A percentile compares a stretch with the other conserved stretches of the same genome.
Conservation (phyloP, 768 basidiomycete species). For the Suillus weaverae region DNA sequence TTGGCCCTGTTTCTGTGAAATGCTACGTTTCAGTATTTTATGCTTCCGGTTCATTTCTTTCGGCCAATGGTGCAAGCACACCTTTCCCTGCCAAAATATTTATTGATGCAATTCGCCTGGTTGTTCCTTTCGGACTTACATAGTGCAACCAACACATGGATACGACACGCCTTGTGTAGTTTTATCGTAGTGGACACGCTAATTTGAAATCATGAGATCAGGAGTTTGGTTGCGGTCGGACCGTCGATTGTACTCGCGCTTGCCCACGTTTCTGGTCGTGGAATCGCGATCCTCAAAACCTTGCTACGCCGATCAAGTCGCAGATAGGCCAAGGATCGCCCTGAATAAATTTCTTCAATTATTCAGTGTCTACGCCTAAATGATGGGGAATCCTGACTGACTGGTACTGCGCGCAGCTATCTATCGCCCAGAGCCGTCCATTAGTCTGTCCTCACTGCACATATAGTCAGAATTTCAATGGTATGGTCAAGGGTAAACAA, state of each 20-base stretch:
- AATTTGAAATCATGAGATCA: conserved; percentile 16
- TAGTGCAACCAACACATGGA: conserved; percentile 15
- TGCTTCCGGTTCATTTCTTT: conserved; percentile 3
- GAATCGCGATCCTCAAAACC: neutral
- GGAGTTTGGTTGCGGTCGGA: neutral
- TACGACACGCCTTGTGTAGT: conserved; percentile 24
- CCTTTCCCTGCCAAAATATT: conserved; percentile 11
- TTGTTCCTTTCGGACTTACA: conserved; percentile 10
- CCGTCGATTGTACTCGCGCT: neutral
- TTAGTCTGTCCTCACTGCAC: neutral
- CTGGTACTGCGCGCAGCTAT: neutral
- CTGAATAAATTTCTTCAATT: neutral
- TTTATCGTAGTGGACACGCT: conserved; percentile 22
- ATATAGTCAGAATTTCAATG: too few species aligned
- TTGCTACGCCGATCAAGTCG: neutral
- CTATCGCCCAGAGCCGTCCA: neutral
- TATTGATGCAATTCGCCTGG: conserved; percentile 19
- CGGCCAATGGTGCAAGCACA: conserved; percentile 5
- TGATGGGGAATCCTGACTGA: neutral
- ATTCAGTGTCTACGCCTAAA: neutral
- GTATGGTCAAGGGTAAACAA: neutral
- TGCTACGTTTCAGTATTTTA: conserved; percentile 1
- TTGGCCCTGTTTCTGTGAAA: conserved; percentile 7
- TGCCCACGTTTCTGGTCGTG: neutral
- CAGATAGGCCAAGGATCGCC: neutral